A percentile compares a stretch with the other conserved stretches of the same genome.
Evolutionary conservation across 345 rosid species (phyloP).

Genomic region (Trapa incisa): DNA sequence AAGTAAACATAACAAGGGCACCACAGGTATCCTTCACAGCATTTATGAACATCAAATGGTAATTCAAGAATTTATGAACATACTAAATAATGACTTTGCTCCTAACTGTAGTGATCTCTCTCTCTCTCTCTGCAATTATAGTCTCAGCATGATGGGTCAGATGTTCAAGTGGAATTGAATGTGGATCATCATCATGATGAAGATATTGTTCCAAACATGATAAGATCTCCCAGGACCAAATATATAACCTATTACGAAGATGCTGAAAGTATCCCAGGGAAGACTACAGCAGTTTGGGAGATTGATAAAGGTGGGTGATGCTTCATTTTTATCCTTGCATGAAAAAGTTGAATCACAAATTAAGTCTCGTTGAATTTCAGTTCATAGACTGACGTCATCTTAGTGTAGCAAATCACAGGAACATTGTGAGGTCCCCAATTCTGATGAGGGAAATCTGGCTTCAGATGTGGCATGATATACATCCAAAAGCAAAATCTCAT

Average conservation of each 20-base stretch:
- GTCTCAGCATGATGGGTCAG: constrained; percentile 94
- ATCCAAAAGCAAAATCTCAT: constrained; percentile 43
- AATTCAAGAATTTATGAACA: background rate
- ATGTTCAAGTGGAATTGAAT: constrained; percentile 64
- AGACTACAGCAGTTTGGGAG: constrained; percentile 98
- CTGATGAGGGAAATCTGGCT: constrained; percentile 99
- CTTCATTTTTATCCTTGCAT: background rate
- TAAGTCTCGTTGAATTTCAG: background rate
- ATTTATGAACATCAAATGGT: background rate
- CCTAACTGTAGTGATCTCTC: too few species aligned
- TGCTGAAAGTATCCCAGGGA: constrained; percentile 74
- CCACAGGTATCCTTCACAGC: constrained; percentile 56
- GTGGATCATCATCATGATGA: constrained; percentile 64
- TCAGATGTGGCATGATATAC: constrained; percentile 95
- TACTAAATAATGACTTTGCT: background rate
- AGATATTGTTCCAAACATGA: constrained; percentile 81
- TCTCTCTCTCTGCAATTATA: constrained; percentile 24
- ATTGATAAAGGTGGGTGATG: constrained; percentile 67
- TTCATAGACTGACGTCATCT: constrained; percentile 11
- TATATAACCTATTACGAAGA: constrained; percentile 90
- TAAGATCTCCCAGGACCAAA: constrained; percentile 64
- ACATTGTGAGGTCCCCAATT: constrained; percentile 78
- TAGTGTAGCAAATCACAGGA: constrained; percentile 89
- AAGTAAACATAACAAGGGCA: constrained; percentile 79
- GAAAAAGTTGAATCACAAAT: background rate